Conservation (phyloP, 2,329 filamentous ascomycete genomes). For the Onygenales sp. region DNA sequence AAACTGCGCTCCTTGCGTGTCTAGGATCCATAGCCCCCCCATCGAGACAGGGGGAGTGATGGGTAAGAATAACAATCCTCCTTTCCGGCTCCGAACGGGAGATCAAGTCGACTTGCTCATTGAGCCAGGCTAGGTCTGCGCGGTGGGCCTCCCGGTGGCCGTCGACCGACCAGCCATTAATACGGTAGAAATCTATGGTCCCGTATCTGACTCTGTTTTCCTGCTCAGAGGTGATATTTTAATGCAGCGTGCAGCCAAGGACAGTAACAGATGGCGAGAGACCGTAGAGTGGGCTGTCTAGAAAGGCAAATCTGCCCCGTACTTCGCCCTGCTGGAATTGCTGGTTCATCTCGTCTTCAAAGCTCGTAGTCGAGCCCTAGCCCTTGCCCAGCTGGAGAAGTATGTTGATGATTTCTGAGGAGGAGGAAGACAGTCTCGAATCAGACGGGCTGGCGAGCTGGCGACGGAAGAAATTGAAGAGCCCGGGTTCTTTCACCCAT, state of each 20-base stretch:
- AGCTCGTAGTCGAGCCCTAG: not conserved
- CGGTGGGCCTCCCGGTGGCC: slow-evolving; percentile 12
- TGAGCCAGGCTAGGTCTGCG: slow-evolving; percentile 16
- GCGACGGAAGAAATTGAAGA: slow-evolving; percentile 30
- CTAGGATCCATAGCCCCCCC: slow-evolving; percentile 5
- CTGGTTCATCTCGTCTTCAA: not conserved
- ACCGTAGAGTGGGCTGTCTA: slow-evolving; percentile 23
- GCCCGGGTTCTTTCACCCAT: slow-evolving; percentile 27
- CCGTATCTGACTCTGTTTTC: slow-evolving; percentile 25
- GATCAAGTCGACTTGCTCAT: slow-evolving; percentile 11
- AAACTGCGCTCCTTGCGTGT: slow-evolving; percentile 4
- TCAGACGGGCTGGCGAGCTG: slow-evolving; percentile 33
- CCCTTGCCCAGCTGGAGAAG: slow-evolving; percentile 6
- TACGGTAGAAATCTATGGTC: slow-evolving; percentile 40
- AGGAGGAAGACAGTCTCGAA: slow-evolving; percentile 41
- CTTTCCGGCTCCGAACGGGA: slow-evolving; percentile 7
- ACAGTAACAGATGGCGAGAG: slow-evolving; percentile 21
- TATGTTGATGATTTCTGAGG: slow-evolving; percentile 45
- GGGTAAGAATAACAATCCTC: slow-evolving; percentile 16
- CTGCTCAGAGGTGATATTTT: slow-evolving; percentile 27
- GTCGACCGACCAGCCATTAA: slow-evolving; percentile 16
- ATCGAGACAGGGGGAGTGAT: slow-evolving; percentile 14
- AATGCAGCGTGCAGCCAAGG: slow-evolving; percentile 40
- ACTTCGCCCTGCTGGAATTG: not conserved
- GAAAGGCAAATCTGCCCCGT: slow-evolving; percentile 19